These are phyloP conservation scores for Colletotrichum chlorophyti DNA, from an alignment of 2,329 filamentous ascomycete genomes.

Conservation along the genomic window DNA sequence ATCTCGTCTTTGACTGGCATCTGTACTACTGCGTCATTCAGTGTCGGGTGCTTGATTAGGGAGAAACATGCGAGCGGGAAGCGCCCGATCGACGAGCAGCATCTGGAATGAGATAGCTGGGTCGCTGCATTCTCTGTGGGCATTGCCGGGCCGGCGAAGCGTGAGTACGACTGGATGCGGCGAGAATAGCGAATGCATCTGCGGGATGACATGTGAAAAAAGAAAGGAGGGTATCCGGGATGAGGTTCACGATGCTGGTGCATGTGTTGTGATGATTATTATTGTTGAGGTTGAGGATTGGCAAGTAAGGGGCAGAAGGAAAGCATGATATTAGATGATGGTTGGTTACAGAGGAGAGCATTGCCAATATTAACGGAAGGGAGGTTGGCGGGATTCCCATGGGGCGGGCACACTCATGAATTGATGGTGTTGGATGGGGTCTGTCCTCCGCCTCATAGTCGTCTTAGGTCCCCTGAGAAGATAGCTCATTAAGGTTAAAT, in stretches of 20 bases:
- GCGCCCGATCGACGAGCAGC: slow-evolving; percentile 21
- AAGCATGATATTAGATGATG: no score
- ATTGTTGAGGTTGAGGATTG: no score
- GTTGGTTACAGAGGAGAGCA: no score
- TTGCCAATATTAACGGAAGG: no score
- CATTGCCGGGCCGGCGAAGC: neutral
- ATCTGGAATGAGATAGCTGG: slow-evolving; percentile 16
- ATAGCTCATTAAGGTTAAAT: no score
- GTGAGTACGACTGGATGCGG: slow-evolving; percentile 9
- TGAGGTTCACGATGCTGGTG: no score
- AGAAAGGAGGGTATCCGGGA: slow-evolving; percentile 6
- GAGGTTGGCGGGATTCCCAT: no score
- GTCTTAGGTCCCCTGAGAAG: no score
- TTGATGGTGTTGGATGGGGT: no score
- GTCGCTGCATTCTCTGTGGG: neutral
- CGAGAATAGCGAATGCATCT: neutral
- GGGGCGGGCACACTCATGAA: no score
- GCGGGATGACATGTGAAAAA: neutral
- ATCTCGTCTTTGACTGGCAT: neutral
- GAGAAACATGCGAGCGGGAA: slow-evolving; percentile 17
- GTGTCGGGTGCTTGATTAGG: neutral
- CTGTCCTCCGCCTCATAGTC: no score
- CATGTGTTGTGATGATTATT: neutral
- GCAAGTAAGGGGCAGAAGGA: no score
- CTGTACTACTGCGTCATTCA: neutral